phyloP scores from a whole-genome alignment of 1,284 basidiomycete species.

The Trametes sp. region DNA sequence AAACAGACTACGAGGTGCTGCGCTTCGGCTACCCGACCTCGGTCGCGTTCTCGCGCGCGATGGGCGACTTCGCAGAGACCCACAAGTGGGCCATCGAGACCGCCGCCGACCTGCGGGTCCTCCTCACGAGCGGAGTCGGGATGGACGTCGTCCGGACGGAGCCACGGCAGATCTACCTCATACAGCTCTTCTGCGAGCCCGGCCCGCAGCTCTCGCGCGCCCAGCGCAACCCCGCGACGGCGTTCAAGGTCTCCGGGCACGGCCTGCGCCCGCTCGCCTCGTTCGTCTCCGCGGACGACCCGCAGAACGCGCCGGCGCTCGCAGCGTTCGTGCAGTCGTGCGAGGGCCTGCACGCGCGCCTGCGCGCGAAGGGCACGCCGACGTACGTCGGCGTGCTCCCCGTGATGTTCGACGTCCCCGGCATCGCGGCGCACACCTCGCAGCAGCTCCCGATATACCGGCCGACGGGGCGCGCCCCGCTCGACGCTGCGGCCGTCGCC shows the following conservation, averaged over 20 bases:
- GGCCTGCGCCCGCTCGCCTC: not conserved
- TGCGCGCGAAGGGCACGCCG: not conserved
- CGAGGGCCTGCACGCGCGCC: not conserved
- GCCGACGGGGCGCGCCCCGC: too few relatives aligned
- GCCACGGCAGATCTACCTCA: not conserved
- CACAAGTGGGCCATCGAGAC: conserved; percentile 1
- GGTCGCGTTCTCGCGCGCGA: not conserved
- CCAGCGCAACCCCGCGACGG: not conserved
- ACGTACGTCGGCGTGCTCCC: not conserved
- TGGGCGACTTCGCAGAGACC: not conserved
- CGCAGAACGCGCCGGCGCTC: not conserved
- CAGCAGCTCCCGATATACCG: not conserved
- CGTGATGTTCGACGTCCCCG: not conserved
- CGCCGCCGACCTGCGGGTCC: not conserved
- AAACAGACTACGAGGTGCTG: not conserved
- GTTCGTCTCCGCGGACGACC: not conserved
- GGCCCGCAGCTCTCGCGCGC: not conserved
- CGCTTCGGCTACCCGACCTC: not conserved
- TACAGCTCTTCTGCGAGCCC: not conserved
- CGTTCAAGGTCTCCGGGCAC: not conserved
- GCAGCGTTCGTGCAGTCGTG: not conserved
- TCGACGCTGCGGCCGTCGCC: not conserved
- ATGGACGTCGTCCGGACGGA: not conserved
- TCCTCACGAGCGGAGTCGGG: not conserved
- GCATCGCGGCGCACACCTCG: not conserved